These are phyloP conservation scores for Magnaporthales sp. DNA, from an alignment of 2,329 filamentous ascomycete genomes.

Conservation along the genomic window DNA sequence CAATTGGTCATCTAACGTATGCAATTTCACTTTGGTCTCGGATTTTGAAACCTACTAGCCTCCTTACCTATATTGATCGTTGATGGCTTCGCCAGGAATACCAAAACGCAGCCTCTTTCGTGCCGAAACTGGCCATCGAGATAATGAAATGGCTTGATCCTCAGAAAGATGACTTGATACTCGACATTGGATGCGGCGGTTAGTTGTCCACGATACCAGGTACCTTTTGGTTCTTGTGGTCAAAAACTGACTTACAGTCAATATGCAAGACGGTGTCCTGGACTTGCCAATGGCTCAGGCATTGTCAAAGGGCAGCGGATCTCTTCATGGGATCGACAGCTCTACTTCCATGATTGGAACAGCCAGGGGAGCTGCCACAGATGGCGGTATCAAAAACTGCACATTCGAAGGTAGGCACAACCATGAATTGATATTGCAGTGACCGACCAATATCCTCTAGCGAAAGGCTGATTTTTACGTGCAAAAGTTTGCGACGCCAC, in stretches of 20 bases:
- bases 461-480: background rate
- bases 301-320: conserved; percentile 34
- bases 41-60: background rate
- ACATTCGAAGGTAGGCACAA: conserved; percentile 34
- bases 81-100: conserved; percentile 36
- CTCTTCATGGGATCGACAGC: conserved; percentile 48
- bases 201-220: background rate
- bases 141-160: conserved; percentile 50
- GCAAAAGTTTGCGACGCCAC: conserved; percentile 34
- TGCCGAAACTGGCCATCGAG: conserved; percentile 52
- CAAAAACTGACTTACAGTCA: background rate
- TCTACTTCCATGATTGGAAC: conserved; percentile 50
- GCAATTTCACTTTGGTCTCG: background rate
- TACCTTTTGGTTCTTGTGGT: background rate
- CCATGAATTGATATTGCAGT: background rate
- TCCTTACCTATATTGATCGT: background rate
- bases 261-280: conserved; percentile 45
- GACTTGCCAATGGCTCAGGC: conserved; percentile 42
- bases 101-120: conserved; percentile 52
- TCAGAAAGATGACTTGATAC: conserved; percentile 45
- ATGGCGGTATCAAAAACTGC: conserved; percentile 23
- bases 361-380: conserved; percentile 31
- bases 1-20: conserved; percentile 31
- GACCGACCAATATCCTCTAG: background rate
- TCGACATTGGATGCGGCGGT: conserved; percentile 59